Percentiles rank a stretch among this genome's conserved stretches.
These are phyloP conservation scores for Dittrichia graveolens DNA, from an alignment of 129 eudicot species.

Conservation along the genomic window DNA sequence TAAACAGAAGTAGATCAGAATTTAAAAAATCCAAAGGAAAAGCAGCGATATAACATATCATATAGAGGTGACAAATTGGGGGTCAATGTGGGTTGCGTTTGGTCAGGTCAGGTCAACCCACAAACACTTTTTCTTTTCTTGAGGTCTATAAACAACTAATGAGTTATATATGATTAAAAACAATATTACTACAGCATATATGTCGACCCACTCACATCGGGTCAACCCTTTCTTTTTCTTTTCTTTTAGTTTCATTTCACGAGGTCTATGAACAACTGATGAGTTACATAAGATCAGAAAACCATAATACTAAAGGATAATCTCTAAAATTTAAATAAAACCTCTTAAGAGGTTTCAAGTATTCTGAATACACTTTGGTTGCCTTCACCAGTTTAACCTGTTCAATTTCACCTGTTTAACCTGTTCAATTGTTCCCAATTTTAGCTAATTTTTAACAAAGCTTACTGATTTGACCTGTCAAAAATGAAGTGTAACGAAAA, in stretches of 20 bases:
- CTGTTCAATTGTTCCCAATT: background rate
- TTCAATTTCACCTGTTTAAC: background rate
- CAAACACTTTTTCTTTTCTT: background rate
- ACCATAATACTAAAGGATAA: background rate
- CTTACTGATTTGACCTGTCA: too few species aligned
- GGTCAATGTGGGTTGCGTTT: background rate
- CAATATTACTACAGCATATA: too few species aligned
- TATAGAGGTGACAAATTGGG: background rate
- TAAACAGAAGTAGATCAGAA: background rate
- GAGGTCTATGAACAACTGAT: background rate
- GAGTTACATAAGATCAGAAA: background rate
- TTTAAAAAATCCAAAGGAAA: background rate
- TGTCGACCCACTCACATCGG: background rate
- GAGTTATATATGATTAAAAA: background rate
- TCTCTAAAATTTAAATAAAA: background rate
- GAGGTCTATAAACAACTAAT: background rate
- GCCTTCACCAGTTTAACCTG: too few species aligned
- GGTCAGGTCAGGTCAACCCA: background rate
- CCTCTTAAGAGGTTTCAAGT: background rate
- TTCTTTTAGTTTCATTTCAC: background rate
- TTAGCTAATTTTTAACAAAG: background rate
- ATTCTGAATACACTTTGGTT: background rate
- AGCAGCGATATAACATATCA: constrained; percentile 3
- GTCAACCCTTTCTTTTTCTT: background rate
- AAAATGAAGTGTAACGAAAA: background rate